phyloP scores from a whole-genome alignment of 305 asterid species.

The Plantago coronopus region DNA sequence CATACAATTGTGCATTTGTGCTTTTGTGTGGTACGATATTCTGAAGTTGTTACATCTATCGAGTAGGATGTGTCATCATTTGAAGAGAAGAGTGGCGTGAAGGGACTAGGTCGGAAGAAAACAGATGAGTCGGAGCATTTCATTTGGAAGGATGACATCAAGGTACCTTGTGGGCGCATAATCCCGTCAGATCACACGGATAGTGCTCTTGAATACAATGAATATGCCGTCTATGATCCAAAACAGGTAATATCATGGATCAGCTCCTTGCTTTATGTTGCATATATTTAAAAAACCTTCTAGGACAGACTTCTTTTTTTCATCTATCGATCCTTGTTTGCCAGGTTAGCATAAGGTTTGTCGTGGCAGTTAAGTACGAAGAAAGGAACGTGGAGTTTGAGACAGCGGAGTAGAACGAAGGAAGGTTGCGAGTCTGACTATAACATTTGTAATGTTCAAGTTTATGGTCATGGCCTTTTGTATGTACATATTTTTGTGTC shows the following conservation, averaged over 20 bases:
- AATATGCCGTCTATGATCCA: conserved; percentile 79
- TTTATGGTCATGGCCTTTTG: too few species aligned
- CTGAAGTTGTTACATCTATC: background rate
- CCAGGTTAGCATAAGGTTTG: conserved; percentile 64
- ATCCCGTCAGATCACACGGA: conserved; percentile 52
- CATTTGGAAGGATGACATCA: conserved; percentile 65
- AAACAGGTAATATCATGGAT: conserved; percentile 52
- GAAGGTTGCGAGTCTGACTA: too few species aligned
- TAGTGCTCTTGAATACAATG: conserved; percentile 68
- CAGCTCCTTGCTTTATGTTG: background rate
- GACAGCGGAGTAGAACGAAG: conserved; percentile 25
- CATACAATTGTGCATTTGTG: background rate
- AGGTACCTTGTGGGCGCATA: conserved; percentile 74
- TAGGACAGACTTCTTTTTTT: background rate
- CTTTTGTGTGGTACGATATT: too few species aligned
- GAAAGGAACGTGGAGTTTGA: conserved; percentile 52
- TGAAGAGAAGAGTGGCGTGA: conserved; percentile 68
- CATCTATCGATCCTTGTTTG: background rate
- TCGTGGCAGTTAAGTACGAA: conserved; percentile 68
- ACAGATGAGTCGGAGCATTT: conserved; percentile 78
- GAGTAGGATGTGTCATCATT: conserved; percentile 41
- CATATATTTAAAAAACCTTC: too few species aligned
- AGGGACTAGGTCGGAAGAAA: conserved; percentile 60
- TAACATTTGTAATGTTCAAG: too few species aligned
- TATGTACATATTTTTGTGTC: too few species aligned